Conservation (phyloP, 176 grass and related monocot species). For the Avena eriantha region DNA sequence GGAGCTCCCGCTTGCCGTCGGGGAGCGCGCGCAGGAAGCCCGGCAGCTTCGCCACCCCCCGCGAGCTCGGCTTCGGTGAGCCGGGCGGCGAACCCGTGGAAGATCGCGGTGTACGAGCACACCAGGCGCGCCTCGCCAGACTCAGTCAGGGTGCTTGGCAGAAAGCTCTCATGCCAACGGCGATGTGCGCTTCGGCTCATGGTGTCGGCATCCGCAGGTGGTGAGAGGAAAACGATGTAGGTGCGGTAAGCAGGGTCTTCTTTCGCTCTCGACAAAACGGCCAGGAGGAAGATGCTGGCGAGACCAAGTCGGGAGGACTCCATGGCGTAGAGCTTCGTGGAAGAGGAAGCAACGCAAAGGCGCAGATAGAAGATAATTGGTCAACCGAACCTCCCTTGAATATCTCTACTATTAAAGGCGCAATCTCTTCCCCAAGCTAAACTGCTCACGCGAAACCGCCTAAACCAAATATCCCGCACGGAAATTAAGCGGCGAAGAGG, state of each 20-base stretch:
- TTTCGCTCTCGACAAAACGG: not conserved
- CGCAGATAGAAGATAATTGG: not conserved
- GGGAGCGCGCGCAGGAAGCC: not conserved
- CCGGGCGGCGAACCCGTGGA: not conserved
- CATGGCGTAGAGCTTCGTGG: not conserved
- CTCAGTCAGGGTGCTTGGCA: not conserved
- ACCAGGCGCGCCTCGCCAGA: not conserved
- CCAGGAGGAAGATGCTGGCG: not conserved
- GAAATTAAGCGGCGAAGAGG: no score
- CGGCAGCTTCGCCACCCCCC: not conserved
- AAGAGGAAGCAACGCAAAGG: not conserved
- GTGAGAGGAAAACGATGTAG: not conserved
- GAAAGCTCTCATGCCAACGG: not conserved
- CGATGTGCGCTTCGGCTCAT: not conserved
- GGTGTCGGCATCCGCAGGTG: not conserved
- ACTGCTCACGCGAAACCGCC: no score
- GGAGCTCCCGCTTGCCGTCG: not conserved
- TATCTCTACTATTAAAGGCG: no score
- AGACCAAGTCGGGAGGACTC: not conserved
- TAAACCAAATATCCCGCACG: no score
- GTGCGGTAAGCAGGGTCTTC: not conserved
- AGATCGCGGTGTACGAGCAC: not conserved
- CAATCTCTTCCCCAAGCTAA: no score
- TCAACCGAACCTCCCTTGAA: no score
- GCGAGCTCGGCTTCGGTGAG: slow-evolving; percentile 7